Conservation (phyloP, 257 asterid genomes). For the Solanum corneliomulleri region DNA sequence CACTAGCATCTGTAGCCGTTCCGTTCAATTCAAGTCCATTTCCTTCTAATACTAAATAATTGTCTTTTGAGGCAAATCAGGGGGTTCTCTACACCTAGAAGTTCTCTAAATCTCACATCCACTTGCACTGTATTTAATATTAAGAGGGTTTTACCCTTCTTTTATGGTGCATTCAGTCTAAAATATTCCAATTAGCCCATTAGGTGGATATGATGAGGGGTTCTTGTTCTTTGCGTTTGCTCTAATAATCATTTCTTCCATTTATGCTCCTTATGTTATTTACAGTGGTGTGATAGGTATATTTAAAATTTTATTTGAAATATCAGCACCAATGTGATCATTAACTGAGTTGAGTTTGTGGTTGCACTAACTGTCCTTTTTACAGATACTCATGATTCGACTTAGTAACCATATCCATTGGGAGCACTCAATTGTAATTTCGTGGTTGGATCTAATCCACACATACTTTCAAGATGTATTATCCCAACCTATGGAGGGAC, state of each 20-base stretch:
- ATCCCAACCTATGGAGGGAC: conserved; percentile 34
- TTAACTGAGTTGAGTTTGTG: background rate
- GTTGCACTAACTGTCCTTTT: background rate
- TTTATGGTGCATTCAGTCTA: background rate
- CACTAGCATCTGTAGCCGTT: background rate
- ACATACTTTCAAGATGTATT: conserved; percentile 56
- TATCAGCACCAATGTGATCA: background rate
- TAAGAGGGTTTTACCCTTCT: background rate
- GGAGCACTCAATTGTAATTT: conserved; percentile 27
- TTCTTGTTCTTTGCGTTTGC: background rate
- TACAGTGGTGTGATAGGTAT: background rate
- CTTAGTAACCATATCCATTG: conserved; percentile 30
- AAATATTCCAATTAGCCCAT: background rate
- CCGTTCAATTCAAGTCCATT: background rate
- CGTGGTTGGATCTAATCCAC: conserved; percentile 57
- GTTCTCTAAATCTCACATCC: background rate
- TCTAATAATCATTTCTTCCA: background rate
- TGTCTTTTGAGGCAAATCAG: background rate
- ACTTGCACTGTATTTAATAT: background rate
- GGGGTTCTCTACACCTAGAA: background rate
- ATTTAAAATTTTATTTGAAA: background rate
- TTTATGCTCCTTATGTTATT: background rate
- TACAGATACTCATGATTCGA: conserved; percentile 71
- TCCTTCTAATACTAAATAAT: background rate
- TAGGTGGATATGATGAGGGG: background rate